phyloP scores from a whole-genome alignment of 1,284 basidiomycete species.

The Pseudomicrostroma phylloplanum region DNA sequence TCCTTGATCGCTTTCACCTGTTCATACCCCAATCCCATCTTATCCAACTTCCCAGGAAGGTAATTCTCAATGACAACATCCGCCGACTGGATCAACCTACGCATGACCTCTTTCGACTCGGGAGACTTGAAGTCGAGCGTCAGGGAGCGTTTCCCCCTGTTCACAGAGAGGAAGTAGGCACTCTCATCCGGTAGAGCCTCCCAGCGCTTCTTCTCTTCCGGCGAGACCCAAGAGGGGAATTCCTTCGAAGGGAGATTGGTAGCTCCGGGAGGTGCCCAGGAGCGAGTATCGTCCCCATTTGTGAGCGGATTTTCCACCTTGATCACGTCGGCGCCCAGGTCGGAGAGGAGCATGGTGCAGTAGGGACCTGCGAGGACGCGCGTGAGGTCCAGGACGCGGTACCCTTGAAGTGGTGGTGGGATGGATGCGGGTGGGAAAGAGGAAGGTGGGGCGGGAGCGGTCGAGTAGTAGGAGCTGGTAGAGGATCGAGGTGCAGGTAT shows the following conservation, averaged over 20 bases:
- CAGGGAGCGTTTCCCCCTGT: constrained; percentile 77
- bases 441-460: background rate
- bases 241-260: background rate
- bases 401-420: constrained; percentile 66
- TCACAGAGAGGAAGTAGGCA: constrained; percentile 83
- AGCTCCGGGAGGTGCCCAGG: constrained; percentile 43
- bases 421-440: constrained; percentile 22
- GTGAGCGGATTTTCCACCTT: constrained; percentile 57
- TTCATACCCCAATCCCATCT: constrained; percentile 79
- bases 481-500: background rate
- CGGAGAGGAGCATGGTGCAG: constrained; percentile 69
- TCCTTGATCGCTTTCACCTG: constrained; percentile 74
- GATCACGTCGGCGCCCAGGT: constrained; percentile 81
- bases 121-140: constrained; percentile 78
- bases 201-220: constrained; percentile 53
- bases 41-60: constrained; percentile 62
- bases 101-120: constrained; percentile 71
- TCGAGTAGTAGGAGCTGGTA: background rate
- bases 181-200: constrained; percentile 70
- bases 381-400: constrained; percentile 77
- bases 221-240: background rate
- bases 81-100: constrained; percentile 65
- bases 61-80: constrained; percentile 64
- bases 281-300: constrained; percentile 80
- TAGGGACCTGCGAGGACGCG: constrained; percentile 83